Evolutionary conservation across 257 asterid species (phyloP), one percentile per base, ranked within the genome.

Genomic region (Solanum appendiculatum): DNA sequence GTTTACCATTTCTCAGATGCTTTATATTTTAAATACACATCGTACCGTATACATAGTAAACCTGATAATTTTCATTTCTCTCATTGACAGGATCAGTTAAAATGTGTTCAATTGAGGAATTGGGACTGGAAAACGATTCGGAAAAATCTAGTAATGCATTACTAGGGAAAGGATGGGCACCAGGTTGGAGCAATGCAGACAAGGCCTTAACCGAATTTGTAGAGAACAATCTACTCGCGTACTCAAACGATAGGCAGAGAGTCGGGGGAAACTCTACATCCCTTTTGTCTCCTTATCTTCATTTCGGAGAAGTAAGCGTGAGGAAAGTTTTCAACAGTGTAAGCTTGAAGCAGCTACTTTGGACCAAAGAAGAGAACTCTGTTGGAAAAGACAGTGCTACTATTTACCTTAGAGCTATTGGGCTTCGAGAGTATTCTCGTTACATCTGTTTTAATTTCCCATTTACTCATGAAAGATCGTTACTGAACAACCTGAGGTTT

Each of bases 401-500:
- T 46, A 90, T 90, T 20, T 95, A 89, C 93, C 93, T 96, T 46
- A 91, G 88, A 87, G 94, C 98, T 44, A 87, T 95, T 14, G 98
- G 98, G 37, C 92, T 97, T 81, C 91, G 99, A 86, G 99, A 97
- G 68, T 94, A 95, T 84, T 93, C 99, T 13, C 98, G 99, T 10
- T 95, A 97, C 91, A 91, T 97, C 44, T 95, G 99, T 88, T 97
- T 95, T 87, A 97, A 97, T 90, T 95, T 93, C 91, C 98, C 99
- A 3, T 96, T 93, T 77, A 90, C 98, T 16, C 99, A 95, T 20
- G 99, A 97, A 88, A 90, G 91, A 74, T 90, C 98, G 7, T 88
- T 97, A 85, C 90, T 94, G 27, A 84, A 92, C 86, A 92, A 87
- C 86, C 89, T 97, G 46, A 93, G 86, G 70, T 93, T 40, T 87